Evolutionary conservation across 202 grass and related monocot genomes (phyloP), one percentile per base, ranked within the genome.

Genomic region (Cymbopogon flexuosus): DNA sequence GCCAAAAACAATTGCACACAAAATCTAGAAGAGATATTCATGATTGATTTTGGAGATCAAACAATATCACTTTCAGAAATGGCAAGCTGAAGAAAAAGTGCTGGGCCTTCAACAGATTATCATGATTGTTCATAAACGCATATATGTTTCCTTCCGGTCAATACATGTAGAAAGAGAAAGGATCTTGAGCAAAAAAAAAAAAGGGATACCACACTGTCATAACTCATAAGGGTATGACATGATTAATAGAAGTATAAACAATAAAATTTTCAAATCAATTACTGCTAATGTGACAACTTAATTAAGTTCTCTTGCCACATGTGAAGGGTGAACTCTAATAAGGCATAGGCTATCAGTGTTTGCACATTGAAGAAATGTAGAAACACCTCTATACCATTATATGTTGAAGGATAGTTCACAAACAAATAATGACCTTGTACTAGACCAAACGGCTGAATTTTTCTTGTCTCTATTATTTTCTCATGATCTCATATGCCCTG

Each of bases 81-180:
- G 36, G 15, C 63, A 71, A 54, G 36, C 22, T 71, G 54, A 64
- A 18, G 13, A 71, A 71, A 37, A 72, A 19, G 36, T 29, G 61
- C 65, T 58, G 22, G 45, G 47, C 34, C 42, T 59, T 82, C 42
- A 39, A 63, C 22, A 56, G 18, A 52, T 73, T 65, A 62, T 66
- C 75, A 65, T 58, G 23, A 52, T 45, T 23, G 18, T 63, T 81
- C 40, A 77, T 43, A 65, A 62, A 69, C 37, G 47, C 23, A 24
- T 61, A 49, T 6, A 0, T 6, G 54, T 52, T 64, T 52, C 4
- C 18, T 68, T 75, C 29, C 67, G 60, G 64, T 66, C 27, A 78
- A 78, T 40, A 70, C 23, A 75, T 58, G 43, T 66, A 80, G 70
- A 86, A 51, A 81, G 11, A 76, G 45, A 56, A 49, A 78, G 12